These are phyloP conservation scores for Alternaria incomplexa DNA, from an alignment of 2,329 filamentous ascomycete genomes.

Conservation along the genomic window DNA sequence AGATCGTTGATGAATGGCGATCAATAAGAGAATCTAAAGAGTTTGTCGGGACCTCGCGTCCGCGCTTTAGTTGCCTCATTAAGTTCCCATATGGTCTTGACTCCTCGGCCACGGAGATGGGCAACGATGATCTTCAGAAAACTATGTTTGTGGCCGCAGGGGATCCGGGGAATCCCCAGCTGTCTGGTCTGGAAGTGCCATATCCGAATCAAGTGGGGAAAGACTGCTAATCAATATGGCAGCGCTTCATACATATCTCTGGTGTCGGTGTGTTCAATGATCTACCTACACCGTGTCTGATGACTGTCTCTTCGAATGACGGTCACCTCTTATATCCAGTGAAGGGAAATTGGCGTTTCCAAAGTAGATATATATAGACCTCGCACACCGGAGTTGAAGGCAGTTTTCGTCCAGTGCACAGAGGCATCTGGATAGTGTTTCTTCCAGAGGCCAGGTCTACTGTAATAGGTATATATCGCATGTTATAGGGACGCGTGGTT, in stretches of 20 bases:
- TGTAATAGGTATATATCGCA: constrained; percentile 1
- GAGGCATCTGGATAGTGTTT: neutral
- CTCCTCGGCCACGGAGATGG: neutral
- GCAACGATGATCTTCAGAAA: neutral
- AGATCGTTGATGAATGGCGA: neutral
- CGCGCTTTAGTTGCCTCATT: neutral
- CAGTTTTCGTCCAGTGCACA: neutral
- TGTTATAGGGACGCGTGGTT: constrained; percentile 11
- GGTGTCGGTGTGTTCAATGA: neutral
- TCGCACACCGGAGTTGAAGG: neutral
- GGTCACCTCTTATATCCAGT: neutral
- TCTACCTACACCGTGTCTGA: neutral
- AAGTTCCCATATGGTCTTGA: neutral
- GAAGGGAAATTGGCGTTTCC: neutral
- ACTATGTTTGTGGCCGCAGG: neutral
- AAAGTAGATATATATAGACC: neutral
- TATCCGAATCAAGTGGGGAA: neutral
- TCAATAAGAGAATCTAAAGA: neutral
- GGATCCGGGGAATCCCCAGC: neutral
- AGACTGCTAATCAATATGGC: neutral
- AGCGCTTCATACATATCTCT: neutral
- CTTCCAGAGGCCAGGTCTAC: neutral
- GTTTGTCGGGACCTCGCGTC: neutral
- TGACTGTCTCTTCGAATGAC: neutral
- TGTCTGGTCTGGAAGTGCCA: neutral